Base-by-base conservation (phyloP, 2,329 filamentous ascomycete species). In the Pestalotiopsis sp. region DNA sequence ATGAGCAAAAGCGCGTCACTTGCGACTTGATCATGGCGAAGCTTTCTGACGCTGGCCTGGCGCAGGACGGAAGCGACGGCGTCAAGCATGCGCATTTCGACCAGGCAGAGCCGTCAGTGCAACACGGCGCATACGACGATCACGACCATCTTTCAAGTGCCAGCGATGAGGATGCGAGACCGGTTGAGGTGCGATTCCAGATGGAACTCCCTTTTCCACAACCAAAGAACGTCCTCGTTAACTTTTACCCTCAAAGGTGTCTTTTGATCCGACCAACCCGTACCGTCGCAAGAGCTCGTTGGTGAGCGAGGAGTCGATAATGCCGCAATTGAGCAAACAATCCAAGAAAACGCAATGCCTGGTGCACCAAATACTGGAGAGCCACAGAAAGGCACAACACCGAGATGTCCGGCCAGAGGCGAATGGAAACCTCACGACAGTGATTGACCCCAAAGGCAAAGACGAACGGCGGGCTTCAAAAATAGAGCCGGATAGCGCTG, bases 231-330 rank as follows among this genome's bases (percentile, higher is more conserved):
- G 11, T 69, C 57, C 45, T 20, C 45, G 56, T 52, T 69, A 59
- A 3, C 56, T 6, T 31, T 60, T 65, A 17, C 65, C 20, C 62
- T 36, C 11, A 13, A 60, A 89, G 88, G 89, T 92, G 64, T 84
- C 88, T 25, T 91, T 92, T 74, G 89, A 92, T 70, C 80, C 86
- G 1, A 79, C 84, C 52, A 90, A 87, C 72, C 84, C 85, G 0
- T 89, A 91, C 73, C 87, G 90, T 25, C 86, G 90, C 69, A 92
- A 92, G 80, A 91, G 89, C 74, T 92, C 90, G 13, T 83, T 92
- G 63, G 87, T 91, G 13, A 77, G 83, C 4, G 81, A 81, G 63
- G 88, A 91, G 38, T 75, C 81, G 2, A 73, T 79, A 17, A 71
- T 75, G 7, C 82, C 83, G 4, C 72, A 81, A 65, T 73, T 82